Evolutionary conservation across 331 rosid genomes (phyloP), one percentile per base, ranked within the genome.

Genomic region (Erythrophleum ivorense): DNA sequence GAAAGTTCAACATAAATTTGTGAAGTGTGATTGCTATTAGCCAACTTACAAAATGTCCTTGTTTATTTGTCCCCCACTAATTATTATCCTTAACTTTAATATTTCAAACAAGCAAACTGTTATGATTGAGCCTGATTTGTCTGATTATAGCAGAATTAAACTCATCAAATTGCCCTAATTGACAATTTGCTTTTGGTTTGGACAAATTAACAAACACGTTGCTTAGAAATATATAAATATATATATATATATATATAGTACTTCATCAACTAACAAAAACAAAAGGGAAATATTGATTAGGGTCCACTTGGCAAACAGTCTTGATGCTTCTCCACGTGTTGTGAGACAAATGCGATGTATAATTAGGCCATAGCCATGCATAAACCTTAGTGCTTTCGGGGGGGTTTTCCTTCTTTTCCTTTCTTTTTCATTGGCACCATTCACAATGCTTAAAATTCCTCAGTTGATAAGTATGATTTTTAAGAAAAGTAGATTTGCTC

Each of bases 281-380:
- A 67, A 78, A 62, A 15, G 1, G 9, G 19, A 81, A 77, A 65
- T 81, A 50, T 85, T 41, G 21, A 82, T 21, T 12, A 68, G 65
- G 81, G 77, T 57, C 78, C 71, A 33, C 34, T 65, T 78, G 12
- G 82, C 52, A 65, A 73, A 75, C 66, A 52, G n/a, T 36, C 55
- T 58, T 76, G 52, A 63, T 54, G 13, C 83, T 72, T 57, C 57
- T 72, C 78, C 86, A 80, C 82, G 85, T 85, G 76, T 62, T 59
- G 11, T 11, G 41, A 59, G 70, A n/a, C 83, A 46, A 40, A 13
- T 71, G 81, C 75, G 1, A 49, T 66, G 31, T 11, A 69, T 49
- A 65, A 71, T 40, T 55, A 12, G 67, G 58, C 68, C 81, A 67
- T 60, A n/a, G 5, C 81, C 67, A 75, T 78, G 81, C 79, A 64